Base-by-base conservation (phyloP, 2,329 filamentous ascomycete genomes). In the Blumeriella jaapii region DNA sequence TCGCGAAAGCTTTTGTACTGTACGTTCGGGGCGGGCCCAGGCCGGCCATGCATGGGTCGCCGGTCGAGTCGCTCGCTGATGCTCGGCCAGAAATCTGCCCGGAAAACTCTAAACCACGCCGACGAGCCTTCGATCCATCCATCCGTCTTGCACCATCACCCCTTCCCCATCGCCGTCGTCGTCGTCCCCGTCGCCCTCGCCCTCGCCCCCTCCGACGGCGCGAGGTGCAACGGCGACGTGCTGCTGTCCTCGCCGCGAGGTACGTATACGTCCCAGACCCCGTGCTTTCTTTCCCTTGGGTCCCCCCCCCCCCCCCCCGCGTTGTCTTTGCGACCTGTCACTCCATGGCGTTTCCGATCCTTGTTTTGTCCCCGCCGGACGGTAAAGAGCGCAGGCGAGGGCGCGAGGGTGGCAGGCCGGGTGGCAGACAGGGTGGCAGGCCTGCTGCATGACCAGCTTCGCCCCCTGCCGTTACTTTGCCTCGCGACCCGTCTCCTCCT, bases 381-480 rank as follows among this genome's bases (percentile, higher is more conserved):
- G 33, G 39, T 26, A 31, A 14, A 22, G 22, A 3, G n/a, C 31
- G 34, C 22, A 37, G 49, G 50, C 50, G 45, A 54, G 36, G 34
- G 42, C 47, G 31, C 22, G 7, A 23, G 24, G 18, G 18, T 23
- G 12, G 25, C 15, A 28, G 10, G 8, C 9, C 19, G 5, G 14
- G n/a, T 17, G 10, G 14, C 11, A 13, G 13, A 13, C 24, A 20
- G 13, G 13, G 32, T 8, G 32, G 25, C 17, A 34, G 17, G 11
- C 25, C 35, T 38, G 44, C 38, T 47, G 48, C 48, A 49, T 49
- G 47, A 49, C 47, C 47, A 48, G 41, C 46, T 47, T 34, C 31
- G 9, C 31, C 40, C 47, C 49, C 42, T 50, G 48, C 33, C 29
- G 26, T n/a, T 41, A 31, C 31, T 23, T 29, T 47, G 39, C 46